Evolutionary conservation across 192 early-diverging fungal genomes (phyloP).

Genomic region (Spizellomyces sp.): DNA sequence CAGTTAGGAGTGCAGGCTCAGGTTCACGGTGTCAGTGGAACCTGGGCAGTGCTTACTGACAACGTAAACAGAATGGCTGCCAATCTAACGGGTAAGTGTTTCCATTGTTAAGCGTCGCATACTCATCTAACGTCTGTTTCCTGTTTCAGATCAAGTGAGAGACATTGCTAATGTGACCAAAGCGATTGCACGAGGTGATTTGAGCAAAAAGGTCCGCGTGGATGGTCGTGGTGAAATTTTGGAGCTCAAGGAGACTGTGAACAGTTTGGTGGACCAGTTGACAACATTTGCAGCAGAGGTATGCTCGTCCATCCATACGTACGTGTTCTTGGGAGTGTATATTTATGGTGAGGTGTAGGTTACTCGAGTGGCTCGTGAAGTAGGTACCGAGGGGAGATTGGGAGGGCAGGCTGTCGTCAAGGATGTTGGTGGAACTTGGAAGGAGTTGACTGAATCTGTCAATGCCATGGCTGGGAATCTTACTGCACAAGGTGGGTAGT

Average conservation of each 20-base stretch:
- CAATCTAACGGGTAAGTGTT: conserved; percentile 54
- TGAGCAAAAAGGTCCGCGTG: conserved; percentile 54
- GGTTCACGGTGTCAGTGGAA: conserved; percentile 62
- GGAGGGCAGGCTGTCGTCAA: conserved; percentile 37
- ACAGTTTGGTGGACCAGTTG: conserved; percentile 70
- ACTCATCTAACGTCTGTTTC: background rate
- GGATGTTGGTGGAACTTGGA: conserved; percentile 37
- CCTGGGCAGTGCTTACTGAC: conserved; percentile 68
- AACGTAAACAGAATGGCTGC: conserved; percentile 74
- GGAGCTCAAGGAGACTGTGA: conserved; percentile 70
- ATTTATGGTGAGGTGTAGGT: conserved; percentile 8
- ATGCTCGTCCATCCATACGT: conserved; percentile 35
- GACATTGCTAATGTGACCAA: conserved; percentile 70
- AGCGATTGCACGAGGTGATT: conserved; percentile 65
- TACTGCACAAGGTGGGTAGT: conserved; percentile 33
- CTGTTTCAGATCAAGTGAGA: conserved; percentile 55
- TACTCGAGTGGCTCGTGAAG: conserved; percentile 33
- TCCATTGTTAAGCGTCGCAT: background rate
- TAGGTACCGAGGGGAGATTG: conserved; percentile 29
- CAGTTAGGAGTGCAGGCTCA: conserved; percentile 65
- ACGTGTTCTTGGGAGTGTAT: conserved; percentile 32
- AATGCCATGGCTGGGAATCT: conserved; percentile 35
- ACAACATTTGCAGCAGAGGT: conserved; percentile 63
- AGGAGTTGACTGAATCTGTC: conserved; percentile 34
- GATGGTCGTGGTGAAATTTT: conserved; percentile 57